Conservation (phyloP, 495 filamentous ascomycete species). For the Penicillium daleae region DNA sequence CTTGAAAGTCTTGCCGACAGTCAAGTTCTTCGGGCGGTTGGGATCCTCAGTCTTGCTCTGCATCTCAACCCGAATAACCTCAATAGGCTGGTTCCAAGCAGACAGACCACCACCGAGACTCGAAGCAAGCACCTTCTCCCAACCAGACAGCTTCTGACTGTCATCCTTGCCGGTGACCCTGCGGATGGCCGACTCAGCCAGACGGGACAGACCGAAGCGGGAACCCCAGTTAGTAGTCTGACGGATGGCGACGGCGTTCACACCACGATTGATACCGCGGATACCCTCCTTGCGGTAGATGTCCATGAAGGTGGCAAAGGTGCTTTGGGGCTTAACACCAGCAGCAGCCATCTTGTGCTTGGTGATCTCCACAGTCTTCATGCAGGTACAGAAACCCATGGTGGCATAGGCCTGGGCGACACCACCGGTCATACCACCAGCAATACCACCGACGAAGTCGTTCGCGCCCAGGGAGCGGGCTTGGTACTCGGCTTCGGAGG, state of each 20-base stretch:
- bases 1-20: constrained; percentile 85
- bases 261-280: constrained; percentile 93
- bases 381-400: constrained; percentile 99
- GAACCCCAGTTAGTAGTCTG: constrained; percentile 99
- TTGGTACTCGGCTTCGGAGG: constrained; percentile 95
- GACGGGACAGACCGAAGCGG: constrained; percentile 87
- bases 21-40: constrained; percentile 98
- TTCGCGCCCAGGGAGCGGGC: constrained; percentile 78
- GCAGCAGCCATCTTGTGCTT: constrained; percentile 89
- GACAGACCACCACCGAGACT: constrained; percentile 89
- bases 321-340: constrained; percentile 83
- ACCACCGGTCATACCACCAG: constrained; percentile 90
- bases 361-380: constrained; percentile 99
- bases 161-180: constrained; percentile 79
- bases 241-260: constrained; percentile 96
- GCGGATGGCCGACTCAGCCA: constrained; percentile 89
- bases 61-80: constrained; percentile 99
- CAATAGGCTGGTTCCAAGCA: constrained; percentile 99
- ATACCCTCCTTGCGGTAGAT: constrained; percentile 96
- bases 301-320: constrained; percentile 92
- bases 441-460: constrained; percentile 86
- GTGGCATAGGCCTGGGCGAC: constrained; percentile 98
- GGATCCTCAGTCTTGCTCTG: constrained; percentile 98
- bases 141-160: constrained; percentile 69
- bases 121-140: constrained; percentile 89